Base-by-base conservation (phyloP, 1,284 basidiomycete genomes). In the Naganishia liquefaciens region DNA sequence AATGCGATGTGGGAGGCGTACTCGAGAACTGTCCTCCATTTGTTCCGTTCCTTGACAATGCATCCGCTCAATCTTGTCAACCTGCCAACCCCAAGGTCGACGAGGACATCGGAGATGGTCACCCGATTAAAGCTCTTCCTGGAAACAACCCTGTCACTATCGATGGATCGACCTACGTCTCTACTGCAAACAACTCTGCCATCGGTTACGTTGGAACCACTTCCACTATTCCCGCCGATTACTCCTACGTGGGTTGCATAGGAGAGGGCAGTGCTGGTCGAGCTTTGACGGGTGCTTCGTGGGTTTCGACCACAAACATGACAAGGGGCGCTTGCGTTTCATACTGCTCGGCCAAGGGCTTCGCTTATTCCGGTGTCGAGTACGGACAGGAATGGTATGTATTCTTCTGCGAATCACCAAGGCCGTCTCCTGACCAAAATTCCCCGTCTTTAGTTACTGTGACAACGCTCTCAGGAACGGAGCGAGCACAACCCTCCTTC, bases 1-100 rank as follows among this genome's bases (percentile, higher is more conserved):
- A 72, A 23, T 80, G 78, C 63, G 72, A 73, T 54, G 78, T 78
- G 30, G 74, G 70, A n/a, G 74, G 77, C 33, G 68, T 70, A 3
- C 66, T 77, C 19, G 13, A 65, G 21, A 67, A 74, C 58, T 77
- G 77, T 62, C 72, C 76, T 54, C 72, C 76, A 3, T 74, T 79
- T 67, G 73, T 74, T 10, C 76, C 77, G 4, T 76, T 74, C 71
- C 70, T 77, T 65, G 64, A 78, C 68, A 60, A 33, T 21, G 63
- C 55, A 13, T 63, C 71, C 42, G 72, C 73, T n/a, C 27, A 39
- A n/a, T 69, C 70, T 13, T 79, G 78, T 68, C 65, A 65, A 33
- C 73, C 75, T 25, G 65, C 75, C 64, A 76, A 74, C 68, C 55
- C 68, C 6, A 57, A 73, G 54, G 73, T 79, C 61, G 64, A 77